phyloP scores from a whole-genome alignment of 192 early-diverging fungal species.

The Haplosporangium gracile region DNA sequence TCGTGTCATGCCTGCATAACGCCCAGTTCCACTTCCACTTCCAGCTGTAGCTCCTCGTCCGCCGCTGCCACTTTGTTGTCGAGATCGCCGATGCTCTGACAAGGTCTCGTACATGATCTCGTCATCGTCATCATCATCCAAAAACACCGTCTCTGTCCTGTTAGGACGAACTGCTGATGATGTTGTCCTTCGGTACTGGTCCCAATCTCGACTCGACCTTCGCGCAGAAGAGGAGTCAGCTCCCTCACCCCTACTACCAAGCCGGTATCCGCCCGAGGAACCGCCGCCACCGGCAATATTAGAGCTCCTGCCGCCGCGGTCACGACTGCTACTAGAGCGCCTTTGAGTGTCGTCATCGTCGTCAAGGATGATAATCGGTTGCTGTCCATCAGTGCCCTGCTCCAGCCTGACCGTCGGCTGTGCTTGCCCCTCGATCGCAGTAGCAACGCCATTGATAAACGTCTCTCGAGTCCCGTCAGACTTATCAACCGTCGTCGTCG shows the following conservation, averaged over 20 bases:
- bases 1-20: not conserved
- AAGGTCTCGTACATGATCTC: not conserved
- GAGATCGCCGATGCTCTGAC: not conserved
- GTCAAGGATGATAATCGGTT: slow-evolving; percentile 35
- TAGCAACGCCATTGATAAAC: slow-evolving; percentile 35
- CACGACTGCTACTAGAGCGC: not conserved
- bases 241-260: no score
- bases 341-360: slow-evolving; percentile 17
- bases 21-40: not conserved
- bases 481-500: slow-evolving; percentile 36
- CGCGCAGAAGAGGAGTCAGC: no score
- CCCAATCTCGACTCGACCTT: no score
- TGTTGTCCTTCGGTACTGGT: not conserved
- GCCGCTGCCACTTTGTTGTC: not conserved
- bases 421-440: slow-evolving; percentile 21
- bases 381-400: not conserved
- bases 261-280: no score
- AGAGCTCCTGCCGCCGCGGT: not conserved
- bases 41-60: not conserved
- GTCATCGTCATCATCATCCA: not conserved
- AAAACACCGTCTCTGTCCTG: not conserved
- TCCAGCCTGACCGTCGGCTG: not conserved
- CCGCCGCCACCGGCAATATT: no score
- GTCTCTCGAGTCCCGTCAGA: slow-evolving; percentile 35
- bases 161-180: not conserved